phyloP scores from a whole-genome alignment of 1,284 basidiomycete species.

The Testicularia cyperi region DNA sequence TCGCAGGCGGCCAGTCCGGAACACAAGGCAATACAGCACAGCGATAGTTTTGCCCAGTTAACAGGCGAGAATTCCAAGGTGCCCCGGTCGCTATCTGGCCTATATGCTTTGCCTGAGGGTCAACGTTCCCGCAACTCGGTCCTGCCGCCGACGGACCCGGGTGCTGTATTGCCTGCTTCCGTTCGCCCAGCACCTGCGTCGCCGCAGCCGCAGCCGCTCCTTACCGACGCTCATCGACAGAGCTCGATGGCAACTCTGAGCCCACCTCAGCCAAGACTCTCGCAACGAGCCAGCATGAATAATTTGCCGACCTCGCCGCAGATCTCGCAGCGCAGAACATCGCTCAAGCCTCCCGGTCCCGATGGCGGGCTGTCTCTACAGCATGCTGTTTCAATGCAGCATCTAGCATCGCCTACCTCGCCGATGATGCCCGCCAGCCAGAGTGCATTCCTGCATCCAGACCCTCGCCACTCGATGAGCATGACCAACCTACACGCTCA shows the following conservation, averaged over 20 bases:
- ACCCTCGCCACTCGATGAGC: conserved; percentile 24
- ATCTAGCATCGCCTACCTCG: conserved; percentile 4
- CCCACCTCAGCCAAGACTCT: conserved; percentile 1
- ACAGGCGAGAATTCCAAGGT: conserved; percentile 3
- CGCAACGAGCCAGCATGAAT: conserved; percentile 15
- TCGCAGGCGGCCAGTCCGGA: conserved; percentile 2
- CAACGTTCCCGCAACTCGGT: conserved; percentile 14
- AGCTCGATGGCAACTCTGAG: conserved; percentile 15
- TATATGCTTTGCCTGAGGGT: conserved; percentile 13
- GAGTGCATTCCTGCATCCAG: not conserved
- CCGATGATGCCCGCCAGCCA: conserved; percentile 10
- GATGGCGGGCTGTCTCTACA: not conserved
- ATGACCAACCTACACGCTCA: conserved; percentile 29
- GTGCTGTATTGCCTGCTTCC: too few species aligned
- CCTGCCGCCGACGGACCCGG: not conserved
- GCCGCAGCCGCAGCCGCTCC: too few species aligned
- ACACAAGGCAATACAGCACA: conserved; percentile 4
- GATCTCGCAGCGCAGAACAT: conserved; percentile 13
- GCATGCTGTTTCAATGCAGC: conserved; percentile 12
- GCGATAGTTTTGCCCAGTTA: conserved; percentile 8
- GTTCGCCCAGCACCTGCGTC: too few species aligned
- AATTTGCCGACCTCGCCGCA: conserved; percentile 6
- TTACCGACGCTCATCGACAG: conserved; percentile 10
- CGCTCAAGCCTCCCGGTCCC: conserved; percentile 8
- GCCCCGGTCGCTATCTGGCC: conserved; percentile 4